Base-by-base conservation (phyloP, 139 green algal genomes). In the Closterium sp. region DNA sequence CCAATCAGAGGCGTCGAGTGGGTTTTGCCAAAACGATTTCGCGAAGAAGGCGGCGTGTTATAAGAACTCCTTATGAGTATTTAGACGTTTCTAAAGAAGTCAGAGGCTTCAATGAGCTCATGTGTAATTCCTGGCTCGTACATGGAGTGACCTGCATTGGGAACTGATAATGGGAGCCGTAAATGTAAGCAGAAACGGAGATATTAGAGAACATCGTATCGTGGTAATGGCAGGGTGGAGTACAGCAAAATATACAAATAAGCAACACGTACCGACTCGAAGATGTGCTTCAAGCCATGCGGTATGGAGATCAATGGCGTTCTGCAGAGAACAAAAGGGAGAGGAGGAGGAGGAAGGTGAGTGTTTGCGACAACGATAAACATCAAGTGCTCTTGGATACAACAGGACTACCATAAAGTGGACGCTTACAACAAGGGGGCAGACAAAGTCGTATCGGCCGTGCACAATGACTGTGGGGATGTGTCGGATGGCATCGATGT, bases 401-500 rank as follows among this genome's bases (percentile, higher is more conserved):
- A 87, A 35, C 25, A 19, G 19, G 4, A 76, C 16, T 7, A 3
- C 21, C 21, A 23, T 33, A 33, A 25, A 2, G 34, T 31, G 86
- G 69, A 91, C 12, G n/a, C 84, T 85, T 32, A 92, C 90, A n/a
- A 33, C 4, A 7, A 95, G 64, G 0, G 96, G 96, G 89, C 95
- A 97, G 23, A 97, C 95, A 36, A 96, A 89, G 86, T 97, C 96
- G 7, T 91, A 34, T 25, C 93, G 89, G 4, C 96, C 96, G 31
- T 97, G 96, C 4, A 97, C 90, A n/a, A 95, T 95, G 30, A 97
- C 93, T 35, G 85, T 90, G 0, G 95, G 95, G 28, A 97, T 36
- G n/a, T 91, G 23, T 4, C 93, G 31, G 5, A 95, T 84, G n/a
- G 76, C 88, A 64, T 66, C 31, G 4, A 94, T 76, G 33, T 36